Base-by-base conservation (phyloP, 2,329 filamentous ascomycete species). In the Alternaria sp. region DNA sequence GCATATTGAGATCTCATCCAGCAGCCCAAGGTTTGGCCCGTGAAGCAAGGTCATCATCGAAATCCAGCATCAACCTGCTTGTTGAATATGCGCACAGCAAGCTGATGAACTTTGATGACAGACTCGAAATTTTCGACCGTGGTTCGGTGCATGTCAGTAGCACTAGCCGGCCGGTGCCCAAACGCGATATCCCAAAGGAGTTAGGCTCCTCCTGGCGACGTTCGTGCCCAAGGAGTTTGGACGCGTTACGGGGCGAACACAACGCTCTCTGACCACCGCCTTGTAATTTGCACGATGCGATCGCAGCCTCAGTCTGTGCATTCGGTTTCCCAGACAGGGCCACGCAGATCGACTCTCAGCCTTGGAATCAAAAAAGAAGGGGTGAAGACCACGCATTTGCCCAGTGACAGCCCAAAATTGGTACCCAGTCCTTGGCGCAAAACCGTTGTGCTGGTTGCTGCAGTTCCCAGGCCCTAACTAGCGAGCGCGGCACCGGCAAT, bases 401-500 rank as follows among this genome's bases (percentile, higher is more conserved):
- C 36, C 49, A 30, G 19, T 56, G 40, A 30, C 45, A 50, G 28
- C 55, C 55, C 55, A 32, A 57, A 28, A 43, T 49, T 36, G 26
- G 19, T 28, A 36, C 44, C 11, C 21, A 23, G 28, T 28, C 17
- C 32, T 44, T 45, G 52, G 45, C 52, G 15, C 28, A 28, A 50
- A 40, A 40, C 58, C 45, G 58, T 61, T 40, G n/a, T 40, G 36
- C 36, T 40, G 36, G 36, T 40, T 61, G 52, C 52, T 57, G 45
- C 52, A 57, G 57, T 40, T 45, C 32, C 53, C 44, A 47, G 23
- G 30, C n/a, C 21, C 32, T 36, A 59, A 54, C 49, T n/a, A 26
- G 49, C 30, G 44, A 61, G 25, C 58, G 58, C 58, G 58, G 58
- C 52, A 61, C 52, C 58, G 58, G 58, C 52, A 57, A 6, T 40